A percentile compares a stretch with the other conserved stretches of the same genome.
phyloP scores from a whole-genome alignment of 2,329 filamentous ascomycete genomes.

The Fusarium sp. region DNA sequence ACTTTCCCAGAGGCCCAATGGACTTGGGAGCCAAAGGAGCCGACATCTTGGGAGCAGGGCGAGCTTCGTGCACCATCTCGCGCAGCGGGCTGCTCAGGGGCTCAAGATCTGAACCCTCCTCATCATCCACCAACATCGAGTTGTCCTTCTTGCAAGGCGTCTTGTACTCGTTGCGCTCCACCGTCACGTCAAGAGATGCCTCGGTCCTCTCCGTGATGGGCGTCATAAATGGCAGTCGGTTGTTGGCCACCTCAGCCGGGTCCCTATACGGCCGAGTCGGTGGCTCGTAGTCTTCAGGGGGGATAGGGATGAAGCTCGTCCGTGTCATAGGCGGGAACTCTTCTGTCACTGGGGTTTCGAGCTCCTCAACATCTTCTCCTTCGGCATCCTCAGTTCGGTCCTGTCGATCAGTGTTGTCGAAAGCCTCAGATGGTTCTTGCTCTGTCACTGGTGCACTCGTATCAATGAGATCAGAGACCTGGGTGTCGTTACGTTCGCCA shows the following conservation, averaged over 20 bases:
- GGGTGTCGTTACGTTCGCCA: constrained; percentile 48
- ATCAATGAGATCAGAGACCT: constrained; percentile 53
- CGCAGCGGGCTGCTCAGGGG: constrained; percentile 75
- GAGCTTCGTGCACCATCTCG: constrained; percentile 65
- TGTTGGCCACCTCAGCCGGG: constrained; percentile 80
- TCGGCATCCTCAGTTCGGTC: constrained; percentile 39
- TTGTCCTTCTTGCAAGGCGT: constrained; percentile 72
- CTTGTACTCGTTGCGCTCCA: constrained; percentile 70
- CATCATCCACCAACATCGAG: constrained; percentile 43
- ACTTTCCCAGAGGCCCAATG: constrained; percentile 46
- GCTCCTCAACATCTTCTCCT: constrained; percentile 50
- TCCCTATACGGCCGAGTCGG: constrained; percentile 83
- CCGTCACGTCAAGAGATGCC: constrained; percentile 76
- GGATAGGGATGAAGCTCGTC: constrained; percentile 77
- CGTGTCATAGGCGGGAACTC: constrained; percentile 61
- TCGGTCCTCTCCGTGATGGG: constrained; percentile 97
- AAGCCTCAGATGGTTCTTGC: constrained; percentile 32
- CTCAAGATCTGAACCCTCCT: constrained; percentile 48
- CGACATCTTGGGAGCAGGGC: constrained; percentile 57
- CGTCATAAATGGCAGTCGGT: constrained; percentile 96
- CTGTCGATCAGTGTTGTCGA: constrained; percentile 9
- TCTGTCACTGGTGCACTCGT: constrained; percentile 42
- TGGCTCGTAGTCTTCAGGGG: constrained; percentile 85
- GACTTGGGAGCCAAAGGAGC: constrained; percentile 59
- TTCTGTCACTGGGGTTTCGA: constrained; percentile 53